Conservation (phyloP, 441 rosid species). For the Hypseocharis bilobata region DNA sequence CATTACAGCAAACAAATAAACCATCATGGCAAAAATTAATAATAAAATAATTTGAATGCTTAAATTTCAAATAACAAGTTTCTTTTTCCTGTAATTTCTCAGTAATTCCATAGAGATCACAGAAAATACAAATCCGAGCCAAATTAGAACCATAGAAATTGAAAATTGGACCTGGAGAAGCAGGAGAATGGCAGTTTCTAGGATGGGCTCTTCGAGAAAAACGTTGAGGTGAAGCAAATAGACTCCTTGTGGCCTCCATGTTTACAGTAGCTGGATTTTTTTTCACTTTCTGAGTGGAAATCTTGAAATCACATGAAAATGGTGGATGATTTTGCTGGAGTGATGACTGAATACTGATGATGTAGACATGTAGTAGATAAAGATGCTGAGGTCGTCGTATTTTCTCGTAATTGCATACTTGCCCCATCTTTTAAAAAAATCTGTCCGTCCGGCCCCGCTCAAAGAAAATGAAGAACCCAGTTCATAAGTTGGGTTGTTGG, state of each 20-base stretch:
- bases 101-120: not conserved
- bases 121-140: not conserved
- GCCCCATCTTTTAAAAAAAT: no score
- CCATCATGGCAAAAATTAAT: not conserved
- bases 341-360: no score
- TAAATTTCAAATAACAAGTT: not conserved
- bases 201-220: constrained; percentile 45
- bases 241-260: constrained; percentile 60
- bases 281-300: not conserved
- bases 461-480: no score
- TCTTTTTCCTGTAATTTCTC: not conserved
- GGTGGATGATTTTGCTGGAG: not conserved
- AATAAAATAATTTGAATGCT: not conserved
- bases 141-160: not conserved
- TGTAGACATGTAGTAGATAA: no score
- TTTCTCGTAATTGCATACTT: no score
- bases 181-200: constrained; percentile 32
- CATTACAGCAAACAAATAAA: not conserved
- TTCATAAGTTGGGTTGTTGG: no score
- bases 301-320: not conserved
- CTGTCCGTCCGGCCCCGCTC: no score
- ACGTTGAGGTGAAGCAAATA: constrained; percentile 55
- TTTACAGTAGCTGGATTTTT: not conserved
- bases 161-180: constrained; percentile 37
- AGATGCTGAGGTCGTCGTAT: no score